Evolutionary conservation across 306 rosid species (phyloP).

Genomic region (Luffa acutangula): DNA sequence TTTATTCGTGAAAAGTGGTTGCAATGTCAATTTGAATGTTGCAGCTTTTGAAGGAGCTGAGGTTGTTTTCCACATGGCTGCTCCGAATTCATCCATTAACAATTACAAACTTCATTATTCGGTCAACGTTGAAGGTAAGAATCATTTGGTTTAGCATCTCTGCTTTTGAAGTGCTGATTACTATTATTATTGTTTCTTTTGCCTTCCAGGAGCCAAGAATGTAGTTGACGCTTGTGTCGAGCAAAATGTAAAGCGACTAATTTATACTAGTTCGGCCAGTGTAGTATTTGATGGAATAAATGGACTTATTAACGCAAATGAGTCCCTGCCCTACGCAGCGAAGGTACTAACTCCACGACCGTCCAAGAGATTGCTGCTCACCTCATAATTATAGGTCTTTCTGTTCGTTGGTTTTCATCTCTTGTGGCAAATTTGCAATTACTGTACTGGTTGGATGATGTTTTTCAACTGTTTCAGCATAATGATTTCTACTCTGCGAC

Average conservation of each 20-base stretch:
- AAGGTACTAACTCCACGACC: slow-evolving; percentile 33
- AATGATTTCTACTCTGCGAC: slow-evolving; percentile 87
- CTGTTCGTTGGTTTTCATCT: not conserved
- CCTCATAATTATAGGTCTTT: not conserved
- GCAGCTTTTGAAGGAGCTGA: slow-evolving; percentile 77
- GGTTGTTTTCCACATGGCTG: slow-evolving; percentile 95
- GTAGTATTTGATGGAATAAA: slow-evolving; percentile 92
- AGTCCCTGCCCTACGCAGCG: slow-evolving; percentile 66
- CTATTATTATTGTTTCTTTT: not conserved
- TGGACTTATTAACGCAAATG: slow-evolving; percentile 55
- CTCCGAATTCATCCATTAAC: slow-evolving; percentile 86
- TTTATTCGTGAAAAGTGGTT: not conserved
- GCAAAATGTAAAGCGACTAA: slow-evolving; percentile 64
- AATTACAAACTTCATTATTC: slow-evolving; percentile 67
- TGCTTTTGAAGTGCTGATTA: not conserved
- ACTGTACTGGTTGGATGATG: not conserved
- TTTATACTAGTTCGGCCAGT: slow-evolving; percentile 87
- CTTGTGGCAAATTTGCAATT: not conserved
- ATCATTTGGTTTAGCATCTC: not conserved
- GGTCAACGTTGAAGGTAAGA: slow-evolving; percentile 77
- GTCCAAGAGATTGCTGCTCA: not conserved
- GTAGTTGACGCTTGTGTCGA: slow-evolving; percentile 76
- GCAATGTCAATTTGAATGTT: not conserved
- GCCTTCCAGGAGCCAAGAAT: slow-evolving; percentile 61
- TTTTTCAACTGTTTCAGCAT: slow-evolving; percentile 46